These are phyloP conservation scores for Plasmodium yoelii DNA, from an alignment of 169 alveolate genomes.

Conservation along the genomic window DNA sequence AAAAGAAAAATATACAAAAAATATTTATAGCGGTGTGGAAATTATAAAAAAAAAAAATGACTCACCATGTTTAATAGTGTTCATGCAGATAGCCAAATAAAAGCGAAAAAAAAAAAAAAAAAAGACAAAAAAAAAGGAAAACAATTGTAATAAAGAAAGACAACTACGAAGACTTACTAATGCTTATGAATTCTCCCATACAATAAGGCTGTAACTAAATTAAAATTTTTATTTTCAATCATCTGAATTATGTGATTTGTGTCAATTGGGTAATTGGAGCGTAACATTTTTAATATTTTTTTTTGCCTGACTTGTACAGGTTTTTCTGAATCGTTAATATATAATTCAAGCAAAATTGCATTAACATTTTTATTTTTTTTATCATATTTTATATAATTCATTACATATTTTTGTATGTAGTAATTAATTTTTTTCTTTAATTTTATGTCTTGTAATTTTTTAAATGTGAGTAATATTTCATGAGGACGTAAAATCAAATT, in stretches of 20 bases:
- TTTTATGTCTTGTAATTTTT: conserved; percentile 11
- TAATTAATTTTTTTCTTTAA: conserved; percentile 12
- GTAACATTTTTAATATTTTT: conserved; percentile 28
- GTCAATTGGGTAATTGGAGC: conserved; percentile 24
- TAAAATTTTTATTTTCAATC: not conserved
- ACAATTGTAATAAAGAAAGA: not conserved
- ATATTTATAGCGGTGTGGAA: not conserved
- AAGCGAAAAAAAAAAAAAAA: not conserved
- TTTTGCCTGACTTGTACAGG: conserved; percentile 35
- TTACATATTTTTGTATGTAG: conserved; percentile 51
- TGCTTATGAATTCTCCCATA: conserved; percentile 34
- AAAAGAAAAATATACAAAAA: not conserved
- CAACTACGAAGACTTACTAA: conserved; percentile 11
- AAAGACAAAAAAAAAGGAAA: not conserved
- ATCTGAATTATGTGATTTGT: conserved; percentile 1
- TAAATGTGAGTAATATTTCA: conserved; percentile 31
- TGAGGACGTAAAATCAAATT: conserved; percentile 36
- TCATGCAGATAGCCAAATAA: not conserved
- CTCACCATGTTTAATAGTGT: not conserved
- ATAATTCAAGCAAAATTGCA: conserved; percentile 34
- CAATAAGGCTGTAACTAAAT: conserved; percentile 18
- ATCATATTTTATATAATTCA: conserved; percentile 41
- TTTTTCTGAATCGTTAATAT: conserved; percentile 44
- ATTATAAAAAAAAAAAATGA: not conserved
- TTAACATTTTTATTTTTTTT: conserved; percentile 42